These are phyloP conservation scores for Polytrichum commune DNA, from an alignment of 225 moss, liverwort and hornwort species.

Conservation along the genomic window DNA sequence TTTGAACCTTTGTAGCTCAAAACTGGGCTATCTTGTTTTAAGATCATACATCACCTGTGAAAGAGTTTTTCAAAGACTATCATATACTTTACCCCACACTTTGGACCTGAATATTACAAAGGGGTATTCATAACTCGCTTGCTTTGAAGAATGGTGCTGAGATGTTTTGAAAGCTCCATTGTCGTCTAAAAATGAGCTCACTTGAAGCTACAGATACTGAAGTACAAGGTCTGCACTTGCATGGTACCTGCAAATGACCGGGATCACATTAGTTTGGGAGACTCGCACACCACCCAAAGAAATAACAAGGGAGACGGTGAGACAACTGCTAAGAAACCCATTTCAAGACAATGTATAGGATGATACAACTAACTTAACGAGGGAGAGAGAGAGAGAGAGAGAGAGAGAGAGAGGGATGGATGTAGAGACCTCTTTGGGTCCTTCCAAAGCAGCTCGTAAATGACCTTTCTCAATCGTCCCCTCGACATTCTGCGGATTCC, in stretches of 20 bases:
- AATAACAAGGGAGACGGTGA: neutral
- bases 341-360: neutral
- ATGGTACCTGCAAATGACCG: constrained; percentile 30
- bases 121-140: neutral
- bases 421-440: constrained; percentile 44
- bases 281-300: neutral
- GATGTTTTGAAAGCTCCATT: neutral
- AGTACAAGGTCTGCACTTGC: constrained; percentile 51
- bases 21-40: too few relatives aligned
- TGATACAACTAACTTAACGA: neutral
- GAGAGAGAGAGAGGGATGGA: too few relatives aligned
- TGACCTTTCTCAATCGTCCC: constrained; percentile 52
- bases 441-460: constrained; percentile 52
- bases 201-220: constrained; percentile 33
- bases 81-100: too few relatives aligned
- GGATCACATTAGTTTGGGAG: neutral
- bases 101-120: neutral
- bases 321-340: too few relatives aligned
- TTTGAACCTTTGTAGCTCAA: too few relatives aligned
- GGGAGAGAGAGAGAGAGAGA: too few relatives aligned
- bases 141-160: neutral
- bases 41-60: too few relatives aligned
- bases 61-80: too few relatives aligned
- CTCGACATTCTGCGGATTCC: constrained; percentile 53
- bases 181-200: too few relatives aligned